Evolutionary conservation across 148 eudicot species (phyloP).

Genomic region (Amaranthus palmeri): DNA sequence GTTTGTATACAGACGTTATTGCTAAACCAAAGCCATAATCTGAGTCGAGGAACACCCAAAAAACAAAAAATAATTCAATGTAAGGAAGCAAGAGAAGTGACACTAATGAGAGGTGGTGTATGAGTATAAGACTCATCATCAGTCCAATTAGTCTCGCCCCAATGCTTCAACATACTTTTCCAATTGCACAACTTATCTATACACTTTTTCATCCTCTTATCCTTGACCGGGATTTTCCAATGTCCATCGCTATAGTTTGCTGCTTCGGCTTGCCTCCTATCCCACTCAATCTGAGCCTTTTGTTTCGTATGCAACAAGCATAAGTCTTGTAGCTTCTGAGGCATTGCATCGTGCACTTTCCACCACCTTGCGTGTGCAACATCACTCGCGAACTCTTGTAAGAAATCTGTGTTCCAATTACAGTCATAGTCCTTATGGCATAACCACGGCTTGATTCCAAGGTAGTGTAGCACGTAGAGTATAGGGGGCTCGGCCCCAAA

Average conservation of each 20-base stretch:
- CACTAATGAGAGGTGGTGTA: conserved; percentile 37
- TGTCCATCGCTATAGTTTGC: conserved; percentile 62
- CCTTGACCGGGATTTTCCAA: conserved; percentile 54
- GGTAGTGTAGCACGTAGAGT: conserved; percentile 72
- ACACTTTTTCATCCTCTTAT: conserved; percentile 55
- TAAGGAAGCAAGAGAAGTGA: conserved; percentile 12
- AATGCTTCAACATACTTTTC: conserved; percentile 74
- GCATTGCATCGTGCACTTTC: conserved; percentile 81
- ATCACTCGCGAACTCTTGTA: conserved; percentile 81
- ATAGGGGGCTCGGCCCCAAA: conserved; percentile 77
- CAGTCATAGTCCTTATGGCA: conserved; percentile 85
- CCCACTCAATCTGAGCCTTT: conserved; percentile 77
- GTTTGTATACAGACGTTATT: no score
- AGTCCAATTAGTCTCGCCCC: conserved; percentile 78
- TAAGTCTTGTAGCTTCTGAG: conserved; percentile 50
- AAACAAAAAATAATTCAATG: neutral
- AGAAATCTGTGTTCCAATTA: conserved; percentile 61
- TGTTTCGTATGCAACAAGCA: conserved; percentile 52
- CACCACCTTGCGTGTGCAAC: conserved; percentile 79
- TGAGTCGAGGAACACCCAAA: neutral
- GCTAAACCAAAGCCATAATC: no score
- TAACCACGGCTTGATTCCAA: conserved; percentile 86
- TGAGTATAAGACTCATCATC: conserved; percentile 27
- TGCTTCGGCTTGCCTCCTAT: conserved; percentile 65
- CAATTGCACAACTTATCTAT: conserved; percentile 63